Percentiles rank a stretch among this genome's conserved stretches.
Evolutionary conservation across 768 basidiomycete genomes (phyloP).

Genomic region (Rhodotorula diobovata): DNA sequence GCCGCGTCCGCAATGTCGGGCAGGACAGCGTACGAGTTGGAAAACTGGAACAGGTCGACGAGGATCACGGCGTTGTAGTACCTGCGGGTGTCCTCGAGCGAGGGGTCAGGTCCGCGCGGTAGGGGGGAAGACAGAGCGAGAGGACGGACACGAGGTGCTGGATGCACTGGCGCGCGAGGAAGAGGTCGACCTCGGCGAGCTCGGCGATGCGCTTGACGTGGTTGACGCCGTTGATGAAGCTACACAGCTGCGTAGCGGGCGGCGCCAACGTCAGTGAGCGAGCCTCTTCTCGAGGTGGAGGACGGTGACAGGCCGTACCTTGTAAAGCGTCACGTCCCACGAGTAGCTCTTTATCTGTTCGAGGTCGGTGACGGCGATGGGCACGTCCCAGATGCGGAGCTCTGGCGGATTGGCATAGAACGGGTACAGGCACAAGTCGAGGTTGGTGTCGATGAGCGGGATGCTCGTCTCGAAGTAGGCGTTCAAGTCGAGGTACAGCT

Average conservation of each 20-base stretch:
- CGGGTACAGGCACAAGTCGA: conserved; percentile 92
- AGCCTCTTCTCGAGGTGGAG: not conserved
- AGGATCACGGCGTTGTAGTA: conserved; percentile 97
- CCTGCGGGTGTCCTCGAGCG: conserved; percentile 49
- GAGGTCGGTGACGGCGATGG: conserved; percentile 79
- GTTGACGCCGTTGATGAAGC: conserved; percentile 81
- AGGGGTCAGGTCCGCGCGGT: no score
- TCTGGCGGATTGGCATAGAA: conserved; percentile 89
- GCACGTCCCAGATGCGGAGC: conserved; percentile 93
- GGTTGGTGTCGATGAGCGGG: conserved; percentile 78
- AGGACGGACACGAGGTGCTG: conserved; percentile 77
- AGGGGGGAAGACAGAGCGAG: not conserved
- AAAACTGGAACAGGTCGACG: conserved; percentile 94
- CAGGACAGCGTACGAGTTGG: conserved; percentile 91
- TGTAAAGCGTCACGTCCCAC: conserved; percentile 92
- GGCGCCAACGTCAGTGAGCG: not conserved
- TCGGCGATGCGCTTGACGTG: conserved; percentile 87
- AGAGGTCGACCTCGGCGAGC: conserved; percentile 79
- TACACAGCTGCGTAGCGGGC: conserved; percentile 53
- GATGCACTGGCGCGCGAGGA: conserved; percentile 76
- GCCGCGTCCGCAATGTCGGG: conserved; percentile 83
- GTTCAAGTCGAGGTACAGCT: conserved; percentile 93
- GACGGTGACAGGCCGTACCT: conserved; percentile 52
- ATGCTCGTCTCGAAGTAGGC: conserved; percentile 96
- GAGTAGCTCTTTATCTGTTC: conserved; percentile 75